Evolutionary conservation across 768 basidiomycete genomes (phyloP).

Genomic region (Amanita pallidorosea): DNA sequence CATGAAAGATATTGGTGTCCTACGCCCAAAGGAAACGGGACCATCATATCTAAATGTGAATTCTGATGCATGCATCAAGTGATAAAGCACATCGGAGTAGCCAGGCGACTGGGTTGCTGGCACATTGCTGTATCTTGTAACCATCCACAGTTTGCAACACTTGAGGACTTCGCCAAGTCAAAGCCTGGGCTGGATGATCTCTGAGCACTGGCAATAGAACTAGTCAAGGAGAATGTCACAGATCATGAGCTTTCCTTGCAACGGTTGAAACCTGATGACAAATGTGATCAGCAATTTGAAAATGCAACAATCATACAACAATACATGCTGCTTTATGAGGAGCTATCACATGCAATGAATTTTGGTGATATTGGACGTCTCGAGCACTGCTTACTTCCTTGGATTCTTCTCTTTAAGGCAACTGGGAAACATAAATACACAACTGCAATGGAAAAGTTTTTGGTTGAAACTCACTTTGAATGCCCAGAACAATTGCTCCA

Average conservation of each 20-base stretch:
- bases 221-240: background rate
- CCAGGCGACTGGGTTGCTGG: slow-evolving; percentile 17
- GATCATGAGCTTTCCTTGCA: background rate
- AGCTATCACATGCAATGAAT: slow-evolving; percentile 1
- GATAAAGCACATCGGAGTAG: slow-evolving; percentile 13
- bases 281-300: background rate
- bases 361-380: background rate
- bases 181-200: slow-evolving; percentile 15
- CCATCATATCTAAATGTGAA: slow-evolving; percentile 14
- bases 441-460: slow-evolving; percentile 15
- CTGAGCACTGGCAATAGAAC: slow-evolving; percentile 9
- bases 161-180: slow-evolving; percentile 14
- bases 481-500: slow-evolving; percentile 13
- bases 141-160: background rate
- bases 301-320: background rate
- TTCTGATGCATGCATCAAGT: slow-evolving; percentile 20
- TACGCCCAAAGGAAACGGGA: slow-evolving; percentile 16
- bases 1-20: slow-evolving; percentile 9
- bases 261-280: background rate
- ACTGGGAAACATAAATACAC: slow-evolving; percentile 26
- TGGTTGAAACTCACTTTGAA: slow-evolving; percentile 15
- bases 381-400: background rate
- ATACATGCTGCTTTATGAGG: background rate
- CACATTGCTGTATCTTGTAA: slow-evolving; percentile 8
- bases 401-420: slow-evolving; percentile 16